These are phyloP conservation scores for Ustilaginoidea virens DNA, from an alignment of 2,329 filamentous ascomycete species.

Conservation along the genomic window DNA sequence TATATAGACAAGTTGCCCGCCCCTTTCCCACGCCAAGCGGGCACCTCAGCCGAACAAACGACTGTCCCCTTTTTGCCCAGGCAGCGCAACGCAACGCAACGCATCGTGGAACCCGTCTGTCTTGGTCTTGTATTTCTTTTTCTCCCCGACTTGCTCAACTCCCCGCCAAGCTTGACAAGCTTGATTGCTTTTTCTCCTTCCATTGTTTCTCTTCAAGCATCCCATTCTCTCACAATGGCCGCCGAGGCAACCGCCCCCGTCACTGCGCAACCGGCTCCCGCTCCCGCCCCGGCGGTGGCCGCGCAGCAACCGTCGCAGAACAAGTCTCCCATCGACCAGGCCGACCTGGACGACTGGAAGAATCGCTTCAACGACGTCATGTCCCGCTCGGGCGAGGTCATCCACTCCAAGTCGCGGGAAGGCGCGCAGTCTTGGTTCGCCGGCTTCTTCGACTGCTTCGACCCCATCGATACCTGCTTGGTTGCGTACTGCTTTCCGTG, in stretches of 20 bases:
- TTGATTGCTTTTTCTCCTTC: too few relatives aligned
- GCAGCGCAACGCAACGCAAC: too few relatives aligned
- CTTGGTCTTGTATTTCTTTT: too few relatives aligned
- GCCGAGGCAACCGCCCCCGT: neutral
- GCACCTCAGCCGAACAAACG: too few relatives aligned
- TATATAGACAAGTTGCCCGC: too few relatives aligned
- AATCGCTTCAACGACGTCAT: constrained; percentile 26
- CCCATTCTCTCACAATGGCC: too few relatives aligned
- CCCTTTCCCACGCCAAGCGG: too few relatives aligned
- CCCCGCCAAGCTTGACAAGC: too few relatives aligned
- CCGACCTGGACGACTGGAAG: constrained; percentile 29
- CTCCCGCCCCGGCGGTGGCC: constrained; percentile 8
- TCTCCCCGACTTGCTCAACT: too few relatives aligned
- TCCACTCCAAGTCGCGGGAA: constrained; percentile 26
- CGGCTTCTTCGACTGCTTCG: constrained; percentile 28
- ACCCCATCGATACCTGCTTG: constrained; percentile 27
- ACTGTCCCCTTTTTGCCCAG: too few relatives aligned
- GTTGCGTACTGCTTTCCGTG: constrained; percentile 30
- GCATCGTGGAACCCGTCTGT: too few relatives aligned
- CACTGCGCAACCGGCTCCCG: constrained; percentile 15
- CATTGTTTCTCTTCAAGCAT: too few relatives aligned
- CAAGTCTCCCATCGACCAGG: constrained; percentile 23
- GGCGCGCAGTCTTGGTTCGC: constrained; percentile 22
- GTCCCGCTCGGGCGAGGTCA: constrained; percentile 23
- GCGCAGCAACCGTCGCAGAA: constrained; percentile 5